Evolutionary conservation across 2,329 filamentous ascomycete genomes (phyloP), one percentile per base, ranked within the genome.

Genomic region (Phaeosphaeriaceae sp.): DNA sequence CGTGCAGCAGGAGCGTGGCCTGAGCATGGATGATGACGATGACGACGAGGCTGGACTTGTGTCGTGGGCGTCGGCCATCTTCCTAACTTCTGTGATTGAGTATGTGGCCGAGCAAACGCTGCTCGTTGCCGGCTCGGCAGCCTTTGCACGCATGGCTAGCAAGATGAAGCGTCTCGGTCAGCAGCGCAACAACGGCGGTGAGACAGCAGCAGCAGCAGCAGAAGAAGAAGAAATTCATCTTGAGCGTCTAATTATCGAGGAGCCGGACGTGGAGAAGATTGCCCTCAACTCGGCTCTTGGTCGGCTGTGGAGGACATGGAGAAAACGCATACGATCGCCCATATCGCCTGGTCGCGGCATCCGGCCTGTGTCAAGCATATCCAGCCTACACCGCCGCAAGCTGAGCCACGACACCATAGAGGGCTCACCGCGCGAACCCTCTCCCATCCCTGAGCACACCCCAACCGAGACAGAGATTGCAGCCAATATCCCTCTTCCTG

Each of bases 231-330:
- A 86, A 37, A 83, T 77, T 43, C 75, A 76, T 16, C 79, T 83
- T 33, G 86, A 90, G 54, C 84, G 86, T 13, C 81, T 96, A 44
- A 79, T 92, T n/a, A 87, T 99, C 20, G 90, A 95, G 64, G 93
- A 97, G 64, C 78, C 86, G 46, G 94, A 99, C 69, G 90, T 97
- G 81, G 94, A 97, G 68, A 90, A 92, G 60, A 84, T 97, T 56
- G 93, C 93, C 6, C 80, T 97, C 52, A 95, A 96, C 68, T 84
- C 92, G 48, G 92, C 90, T 2, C 78, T 99, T 1, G 94, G 94
- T 16, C 83, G 92, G 40, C 79, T 97, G 35, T 99, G 94, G 94
- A 85, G 94, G 62, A 89, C 90, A 20, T 99, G 94, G 94, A 91
- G 94, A 76, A 96, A 96, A 77, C 85, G 88, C 54, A 81, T 89